Base-by-base conservation (phyloP, 2,329 filamentous ascomycete species). In the Neonectria sp. region DNA sequence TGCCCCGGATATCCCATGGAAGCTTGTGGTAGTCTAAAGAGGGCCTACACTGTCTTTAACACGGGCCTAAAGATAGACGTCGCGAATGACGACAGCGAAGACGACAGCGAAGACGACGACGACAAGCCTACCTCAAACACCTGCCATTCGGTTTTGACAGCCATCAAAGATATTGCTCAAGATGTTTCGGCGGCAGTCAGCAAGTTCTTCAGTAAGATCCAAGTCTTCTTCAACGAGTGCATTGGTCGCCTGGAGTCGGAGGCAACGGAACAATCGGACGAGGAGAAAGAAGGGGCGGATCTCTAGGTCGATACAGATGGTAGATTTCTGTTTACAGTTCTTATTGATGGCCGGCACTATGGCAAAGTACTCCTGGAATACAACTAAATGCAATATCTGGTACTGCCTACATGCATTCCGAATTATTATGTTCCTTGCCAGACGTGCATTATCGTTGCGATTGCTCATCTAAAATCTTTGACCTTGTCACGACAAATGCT, bases 41-140 rank as follows among this genome's bases (percentile, higher is more conserved):
- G 52, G 15, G 45, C 48, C 24, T 72, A 62, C 11, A 67, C 63
- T 5, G 71, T 74, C 3, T 59, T 55, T 17, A 74, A 74, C 37
- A 55, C 46, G 0, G 71, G 71, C 6, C 1, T 62, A 1, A 1
- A 68, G 3, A 0, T 71, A 3, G 1, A 11, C 1, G 55, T 65
- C 9, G 55, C 21, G 1, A 40, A 66, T 15, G 68, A 71, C 9
- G 53, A 43, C 4, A 24, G 24, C 27, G 43, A 31, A 35, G 35
- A 24, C 55, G 24, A 48, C n/a, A n/a, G n/a, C n/a, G n/a, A n/a
- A n/a, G n/a, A n/a, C 40, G 9, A n/a, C 49, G 7, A 40, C 40
- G 21, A 3, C 27, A 13, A 55, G 24, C 24, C 29, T 21, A 53
- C 57, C 6, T 11, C 57, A 11, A 25, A 25, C 3, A 25, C 13